Conservation (phyloP, 2,329 filamentous ascomycete species). For the Diaporthe sp. region DNA sequence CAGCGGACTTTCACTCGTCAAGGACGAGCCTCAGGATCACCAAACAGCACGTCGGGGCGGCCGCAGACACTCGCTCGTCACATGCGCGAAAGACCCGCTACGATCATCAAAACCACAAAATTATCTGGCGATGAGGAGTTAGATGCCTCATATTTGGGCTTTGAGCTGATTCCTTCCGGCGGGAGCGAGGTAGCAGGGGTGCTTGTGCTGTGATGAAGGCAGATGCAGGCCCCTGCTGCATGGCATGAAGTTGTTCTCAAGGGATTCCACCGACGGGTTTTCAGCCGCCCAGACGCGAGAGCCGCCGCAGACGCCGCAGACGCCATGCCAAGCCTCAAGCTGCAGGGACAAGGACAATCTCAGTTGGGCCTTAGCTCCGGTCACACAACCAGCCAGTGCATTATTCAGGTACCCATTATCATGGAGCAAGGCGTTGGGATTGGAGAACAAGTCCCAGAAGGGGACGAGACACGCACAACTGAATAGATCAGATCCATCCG, state of each 20-base stretch:
- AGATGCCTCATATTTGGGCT: slow-evolving; percentile 33
- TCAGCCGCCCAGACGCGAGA: slow-evolving; percentile 14
- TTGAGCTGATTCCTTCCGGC: background rate
- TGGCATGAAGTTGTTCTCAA: slow-evolving; percentile 34
- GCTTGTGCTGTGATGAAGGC: slow-evolving; percentile 27
- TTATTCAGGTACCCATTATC: background rate
- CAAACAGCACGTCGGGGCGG: background rate
- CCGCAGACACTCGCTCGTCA: slow-evolving; percentile 24
- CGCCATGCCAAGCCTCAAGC: background rate
- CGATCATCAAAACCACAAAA: background rate
- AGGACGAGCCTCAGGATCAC: slow-evolving; percentile 4
- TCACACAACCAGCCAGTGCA: background rate
- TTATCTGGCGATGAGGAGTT: slow-evolving; percentile 6
- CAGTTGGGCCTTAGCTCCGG: background rate
- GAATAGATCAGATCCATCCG: background rate
- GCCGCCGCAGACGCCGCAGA: background rate
- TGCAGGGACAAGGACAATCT: background rate
- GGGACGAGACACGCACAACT: background rate
- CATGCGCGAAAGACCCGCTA: slow-evolving; percentile 2
- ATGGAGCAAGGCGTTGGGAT: background rate
- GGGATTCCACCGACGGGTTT: slow-evolving; percentile 6
- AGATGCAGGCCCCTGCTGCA: slow-evolving; percentile 19
- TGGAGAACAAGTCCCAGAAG: too few species aligned
- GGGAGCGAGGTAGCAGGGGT: slow-evolving; percentile 31
- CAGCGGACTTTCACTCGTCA: background rate